Evolutionary conservation across 1,284 basidiomycete genomes (phyloP), one percentile per base, ranked within the genome.

Genomic region (Puccinia coronata): DNA sequence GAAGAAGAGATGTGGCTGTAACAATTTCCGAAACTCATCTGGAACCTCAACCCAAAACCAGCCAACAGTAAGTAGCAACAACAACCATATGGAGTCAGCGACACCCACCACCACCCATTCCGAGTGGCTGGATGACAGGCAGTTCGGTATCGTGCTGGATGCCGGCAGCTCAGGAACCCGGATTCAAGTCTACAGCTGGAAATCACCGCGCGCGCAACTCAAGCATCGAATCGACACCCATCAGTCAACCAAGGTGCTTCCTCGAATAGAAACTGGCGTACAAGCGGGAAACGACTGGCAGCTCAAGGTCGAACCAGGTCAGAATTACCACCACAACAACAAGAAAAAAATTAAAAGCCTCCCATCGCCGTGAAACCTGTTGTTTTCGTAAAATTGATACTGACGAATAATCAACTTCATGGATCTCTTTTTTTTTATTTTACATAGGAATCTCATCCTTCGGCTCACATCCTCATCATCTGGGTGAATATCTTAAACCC

Each of bases 131-230:
- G 12, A 71, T 16, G 69, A 61, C 25, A 69, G 85, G 41, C 82
- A 86, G 61, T 99, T 96, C 87, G 96, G 95, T 72, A 91, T 99
- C 82, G 94, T 99, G 81, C 93, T 99, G 86, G 96, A 99, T 88
- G 96, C 96, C 84, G 96, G 96, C 83, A 97, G 95, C 85, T 98
- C 95, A 16, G 96, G 96, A 51, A 98, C 96, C 8, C 90, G 97
- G 71, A 89, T 98, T 69, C 96, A 97, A 87, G 94, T 99, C 83
- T 99, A 99, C 88, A 95, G 93, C 85, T 99, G 96, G 96, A 91
- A 90, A 83, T 93, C 98, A 86, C 82, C 85, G 82, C 83, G 84
- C 82, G 69, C 87, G 84, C 82, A 80, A 49, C 51, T 72, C 51
- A 39, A 80, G 23, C 39, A 49, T 39, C 53, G 53, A 59, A 25